Evolutionary conservation across 140 eudicot genomes (phyloP), one percentile per base, ranked within the genome.

Genomic region (Senecio squalidus): DNA sequence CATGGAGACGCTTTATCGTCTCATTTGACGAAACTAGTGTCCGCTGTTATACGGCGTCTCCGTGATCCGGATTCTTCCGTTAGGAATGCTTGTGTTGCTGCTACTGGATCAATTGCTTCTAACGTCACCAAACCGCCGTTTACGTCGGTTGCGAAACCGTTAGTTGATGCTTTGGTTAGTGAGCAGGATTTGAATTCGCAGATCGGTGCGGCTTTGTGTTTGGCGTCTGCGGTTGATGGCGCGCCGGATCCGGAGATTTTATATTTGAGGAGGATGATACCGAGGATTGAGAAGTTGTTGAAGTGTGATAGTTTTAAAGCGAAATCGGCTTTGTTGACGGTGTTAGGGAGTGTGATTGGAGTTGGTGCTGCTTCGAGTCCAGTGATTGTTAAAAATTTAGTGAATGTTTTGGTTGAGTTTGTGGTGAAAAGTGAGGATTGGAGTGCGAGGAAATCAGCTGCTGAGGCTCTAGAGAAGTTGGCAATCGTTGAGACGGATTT

Each of bases 401-500:
- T 91, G 1, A 31, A 8, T 65, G 58, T 83, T 68, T 78, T 82
- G 75, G 77, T 81, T 55, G 96, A 79, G 38, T 84, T 78, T 45
- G 75, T 91, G 64, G 68, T 71, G 4, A 71, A 55, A 27, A 80
- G 94, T 70, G 96, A 83, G 54, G 92, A 91, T 55, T 89, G 97
- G 97, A 93, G 93, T 13, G 84, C 82, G 14, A 72, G 97, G 80
- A 89, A 84, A 74, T 77, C 94, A 1, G 90, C 95, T 0, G 82
- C 97, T 2, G 97, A 80, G 65, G 82, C 81, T 29, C 45, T 90
- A 56, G 68, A 56, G 78, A 83, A 78, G 75, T 31, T 90, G 56
- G 95, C 94, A 16, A 55, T 61, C n/a, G 75, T 67, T 21, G 90
- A 80, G 75, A 67, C 66, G 53, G 75, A 80, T 51, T 44, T 51